Evolutionary conservation across 2,329 filamentous ascomycete genomes (phyloP).

Genomic region (Fusarium abutilonis): DNA sequence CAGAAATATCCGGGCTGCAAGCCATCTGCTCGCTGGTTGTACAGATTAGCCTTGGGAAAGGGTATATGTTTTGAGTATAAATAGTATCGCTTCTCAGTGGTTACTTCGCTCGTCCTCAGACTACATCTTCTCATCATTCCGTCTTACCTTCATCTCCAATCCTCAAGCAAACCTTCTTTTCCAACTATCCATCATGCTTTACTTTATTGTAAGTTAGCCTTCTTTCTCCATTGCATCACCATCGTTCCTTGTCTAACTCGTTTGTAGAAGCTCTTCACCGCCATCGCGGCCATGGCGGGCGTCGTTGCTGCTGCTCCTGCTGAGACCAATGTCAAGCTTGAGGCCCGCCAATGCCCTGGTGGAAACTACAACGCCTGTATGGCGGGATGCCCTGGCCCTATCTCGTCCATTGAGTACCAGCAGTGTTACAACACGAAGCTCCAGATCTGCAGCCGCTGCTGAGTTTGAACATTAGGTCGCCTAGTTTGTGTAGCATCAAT

Average conservation of each 20-base stretch:
- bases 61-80: neutral
- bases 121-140: neutral
- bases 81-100: neutral
- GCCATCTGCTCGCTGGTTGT: neutral
- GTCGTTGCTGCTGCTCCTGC: neutral
- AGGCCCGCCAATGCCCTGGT: constrained; percentile 4
- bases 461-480: neutral
- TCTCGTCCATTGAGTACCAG: neutral
- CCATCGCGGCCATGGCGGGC: neutral
- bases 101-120: neutral
- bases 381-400: neutral
- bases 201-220: neutral
- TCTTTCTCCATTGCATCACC: neutral
- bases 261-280: constrained; percentile 1
- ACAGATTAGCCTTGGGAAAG: neutral
- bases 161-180: neutral
- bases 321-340: neutral
- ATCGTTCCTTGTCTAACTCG: neutral
- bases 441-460: neutral
- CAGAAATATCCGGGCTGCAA: neutral
- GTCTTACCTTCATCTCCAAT: neutral
- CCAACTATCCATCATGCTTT: constrained; percentile 1
- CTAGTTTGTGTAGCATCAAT: too few species aligned
- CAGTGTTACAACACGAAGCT: neutral
- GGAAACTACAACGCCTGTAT: constrained; percentile 3